Evolutionary conservation across 768 basidiomycete genomes (phyloP), one percentile per base, ranked within the genome.

Genomic region (Antrodiella citrinella): DNA sequence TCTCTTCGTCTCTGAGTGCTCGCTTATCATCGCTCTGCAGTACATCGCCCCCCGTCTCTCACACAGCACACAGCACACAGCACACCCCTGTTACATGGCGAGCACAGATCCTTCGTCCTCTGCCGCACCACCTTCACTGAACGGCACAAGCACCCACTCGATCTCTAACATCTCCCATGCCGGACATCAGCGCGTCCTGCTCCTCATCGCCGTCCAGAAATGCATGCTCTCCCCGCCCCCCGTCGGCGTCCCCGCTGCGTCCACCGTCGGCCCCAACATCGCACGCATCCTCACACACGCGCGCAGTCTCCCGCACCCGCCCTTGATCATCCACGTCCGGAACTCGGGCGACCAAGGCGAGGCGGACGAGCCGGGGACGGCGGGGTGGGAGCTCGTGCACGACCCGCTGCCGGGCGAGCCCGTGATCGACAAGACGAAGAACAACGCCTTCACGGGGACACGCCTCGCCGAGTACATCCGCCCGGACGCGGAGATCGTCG

Each of bases 371-470:
- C 75, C 73, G 0, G 54, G 69, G 52, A 66, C 77, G 0, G 61
- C 71, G 0, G 82, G 82, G 2, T 86, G 84, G 84, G 64, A 77
- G 56, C 78, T 86, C 57, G 72, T 73, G 49, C 77, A 80, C 64
- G 57, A 68, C 15, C 77, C 80, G 0, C 70, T 71, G 5, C 63
- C 72, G 0, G 58, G 69, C 57, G 84, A 86, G 61, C 61, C 66
- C 45, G 68, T 84, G 47, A 56, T 86, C 43, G 82, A 86, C 67
- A 86, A 85, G 67, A 67, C 68, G 45, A 61, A 64, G 67, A 84
- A 80, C 67, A 84, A 86, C 55, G 81, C 83, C 22, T 87, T 86
- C 55, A 70, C 74, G 0, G 80, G 80, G 10, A 86, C 83, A 18
- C 53, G 47, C 10, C 69, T 87, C 3, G 73, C 65, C 5, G 69